Conservation (phyloP, 148 eudicot species). For the Rhododendron ovatum region DNA sequence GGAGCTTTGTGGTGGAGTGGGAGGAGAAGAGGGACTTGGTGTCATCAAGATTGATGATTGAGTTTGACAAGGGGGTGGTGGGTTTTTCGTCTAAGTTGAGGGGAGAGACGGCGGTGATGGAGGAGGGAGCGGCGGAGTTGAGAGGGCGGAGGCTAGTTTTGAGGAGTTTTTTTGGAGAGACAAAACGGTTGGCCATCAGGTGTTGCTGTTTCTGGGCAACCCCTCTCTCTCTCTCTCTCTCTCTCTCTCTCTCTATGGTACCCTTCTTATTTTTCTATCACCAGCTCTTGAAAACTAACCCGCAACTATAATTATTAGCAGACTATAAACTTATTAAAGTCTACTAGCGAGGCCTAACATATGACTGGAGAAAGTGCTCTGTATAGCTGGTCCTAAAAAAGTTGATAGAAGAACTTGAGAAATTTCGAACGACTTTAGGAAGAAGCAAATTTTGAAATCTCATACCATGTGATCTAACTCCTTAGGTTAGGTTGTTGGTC, state of each 20-base stretch:
- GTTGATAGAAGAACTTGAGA: no score
- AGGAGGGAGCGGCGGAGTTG: conserved; percentile 21
- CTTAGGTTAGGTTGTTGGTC: no score
- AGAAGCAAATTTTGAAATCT: no score
- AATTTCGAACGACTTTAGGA: no score
- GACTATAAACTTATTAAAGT: no score
- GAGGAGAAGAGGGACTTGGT: conserved; percentile 39
- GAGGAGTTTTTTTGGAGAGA: conserved; percentile 27
- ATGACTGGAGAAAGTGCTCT: no score
- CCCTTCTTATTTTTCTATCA: no score
- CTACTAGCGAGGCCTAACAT: no score
- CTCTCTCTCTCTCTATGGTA: not conserved
- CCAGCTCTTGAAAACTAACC: no score
- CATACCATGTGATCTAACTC: no score
- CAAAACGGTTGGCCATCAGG: conserved; percentile 40
- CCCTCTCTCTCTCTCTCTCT: not conserved
- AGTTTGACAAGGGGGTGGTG: not conserved
- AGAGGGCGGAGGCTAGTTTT: conserved; percentile 27
- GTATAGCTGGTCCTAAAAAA: no score
- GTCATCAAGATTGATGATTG: conserved; percentile 39
- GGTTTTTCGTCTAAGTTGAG: conserved; percentile 35
- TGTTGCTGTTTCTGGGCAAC: not conserved
- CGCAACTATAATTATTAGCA: no score
- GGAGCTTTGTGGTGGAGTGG: conserved; percentile 38
- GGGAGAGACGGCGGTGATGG: not conserved